Percentiles rank a stretch among this genome's conserved stretches.
Evolutionary conservation across 257 asterid species (phyloP).

Genomic region (Solanum appendiculatum): DNA sequence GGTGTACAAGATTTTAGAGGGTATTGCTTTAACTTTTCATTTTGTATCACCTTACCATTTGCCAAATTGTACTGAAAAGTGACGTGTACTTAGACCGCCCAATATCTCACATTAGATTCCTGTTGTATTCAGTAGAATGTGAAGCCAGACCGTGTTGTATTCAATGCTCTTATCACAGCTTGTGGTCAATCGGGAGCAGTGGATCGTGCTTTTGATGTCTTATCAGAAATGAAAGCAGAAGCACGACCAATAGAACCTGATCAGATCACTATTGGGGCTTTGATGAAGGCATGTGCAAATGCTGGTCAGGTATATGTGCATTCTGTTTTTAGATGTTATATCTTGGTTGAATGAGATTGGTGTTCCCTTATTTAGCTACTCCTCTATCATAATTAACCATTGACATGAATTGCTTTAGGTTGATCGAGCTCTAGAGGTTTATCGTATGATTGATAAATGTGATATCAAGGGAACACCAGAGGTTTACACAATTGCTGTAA

Average conservation of each 20-base stretch:
- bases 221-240: slow-evolving; percentile 85
- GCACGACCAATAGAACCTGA: slow-evolving; percentile 83
- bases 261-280: slow-evolving; percentile 88
- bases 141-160: slow-evolving; percentile 95
- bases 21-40: not conserved
- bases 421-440: slow-evolving; percentile 78
- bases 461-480: slow-evolving; percentile 85
- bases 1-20: not conserved
- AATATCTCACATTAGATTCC: slow-evolving; percentile 20
- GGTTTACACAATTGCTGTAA: slow-evolving; percentile 91
- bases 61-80: slow-evolving; percentile 3
- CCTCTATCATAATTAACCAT: slow-evolving; percentile 2
- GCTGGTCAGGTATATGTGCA: slow-evolving; percentile 61
- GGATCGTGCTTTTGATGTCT: slow-evolving; percentile 94
- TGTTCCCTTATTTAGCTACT: not conserved
- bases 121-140: slow-evolving; percentile 69
- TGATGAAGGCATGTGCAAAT: slow-evolving; percentile 89
- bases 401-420: slow-evolving; percentile 32
- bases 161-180: slow-evolving; percentile 98
- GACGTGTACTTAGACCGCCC: not conserved
- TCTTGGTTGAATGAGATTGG: not conserved
- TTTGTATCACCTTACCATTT: not conserved
- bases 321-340: not conserved
- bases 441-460: slow-evolving; percentile 68
- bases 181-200: slow-evolving; percentile 98